These are phyloP conservation scores for Pisolithus tinctorius DNA, from an alignment of 768 basidiomycete genomes.

Conservation along the genomic window DNA sequence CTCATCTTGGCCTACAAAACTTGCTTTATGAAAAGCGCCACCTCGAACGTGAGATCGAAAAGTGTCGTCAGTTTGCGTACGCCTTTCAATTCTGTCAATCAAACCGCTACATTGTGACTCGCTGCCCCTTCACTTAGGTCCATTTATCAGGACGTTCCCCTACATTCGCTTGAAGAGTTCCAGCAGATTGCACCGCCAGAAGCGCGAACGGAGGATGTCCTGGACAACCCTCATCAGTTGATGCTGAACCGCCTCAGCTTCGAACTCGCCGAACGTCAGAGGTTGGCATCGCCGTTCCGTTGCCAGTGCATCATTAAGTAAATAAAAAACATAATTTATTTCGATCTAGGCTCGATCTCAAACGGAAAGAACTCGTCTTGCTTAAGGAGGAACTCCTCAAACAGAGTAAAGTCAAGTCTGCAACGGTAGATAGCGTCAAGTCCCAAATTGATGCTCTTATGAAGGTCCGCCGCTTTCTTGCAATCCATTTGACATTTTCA, in stretches of 20 bases:
- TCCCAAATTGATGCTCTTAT: constrained; percentile 67
- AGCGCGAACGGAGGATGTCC: constrained; percentile 51
- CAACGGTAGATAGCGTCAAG: constrained; percentile 74
- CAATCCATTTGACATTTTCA: constrained; percentile 1
- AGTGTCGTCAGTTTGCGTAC: constrained; percentile 88
- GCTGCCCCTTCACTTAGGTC: constrained; percentile 42
- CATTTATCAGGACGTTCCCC: constrained; percentile 80
- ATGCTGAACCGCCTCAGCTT: constrained; percentile 86
- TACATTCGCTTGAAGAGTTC: constrained; percentile 69
- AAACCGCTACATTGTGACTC: too few relatives aligned
- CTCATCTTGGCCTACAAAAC: constrained; percentile 81
- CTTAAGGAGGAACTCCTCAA: constrained; percentile 78
- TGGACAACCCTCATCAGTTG: constrained; percentile 70
- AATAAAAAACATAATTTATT: constrained; percentile 2
- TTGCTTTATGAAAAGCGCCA: constrained; percentile 85
- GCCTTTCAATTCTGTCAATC: constrained; percentile 20
- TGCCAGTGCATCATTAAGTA: background rate
- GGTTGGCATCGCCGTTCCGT: constrained; percentile 38
- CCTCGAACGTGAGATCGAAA: constrained; percentile 86
- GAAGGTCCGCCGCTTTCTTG: constrained; percentile 42
- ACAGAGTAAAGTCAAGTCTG: constrained; percentile 66
- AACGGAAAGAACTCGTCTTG: constrained; percentile 56
- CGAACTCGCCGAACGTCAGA: constrained; percentile 81
- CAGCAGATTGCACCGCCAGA: constrained; percentile 60
- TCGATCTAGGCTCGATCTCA: constrained; percentile 57